phyloP scores from a whole-genome alignment of 805 yeast genomes.

The Candida incommunis region DNA sequence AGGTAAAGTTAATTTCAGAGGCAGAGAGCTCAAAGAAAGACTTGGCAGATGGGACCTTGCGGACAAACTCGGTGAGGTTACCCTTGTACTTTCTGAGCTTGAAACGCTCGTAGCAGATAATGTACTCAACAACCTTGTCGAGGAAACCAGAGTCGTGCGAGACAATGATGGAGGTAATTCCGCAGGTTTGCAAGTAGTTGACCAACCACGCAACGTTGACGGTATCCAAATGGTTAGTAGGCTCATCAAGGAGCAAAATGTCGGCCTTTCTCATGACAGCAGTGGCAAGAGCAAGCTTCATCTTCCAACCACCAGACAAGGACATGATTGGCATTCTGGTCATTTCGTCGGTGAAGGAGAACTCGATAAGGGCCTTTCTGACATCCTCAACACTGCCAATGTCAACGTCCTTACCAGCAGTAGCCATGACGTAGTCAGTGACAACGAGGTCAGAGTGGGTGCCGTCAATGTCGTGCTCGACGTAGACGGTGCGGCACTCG shows the following conservation, averaged over 20 bases:
- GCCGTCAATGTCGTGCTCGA: constrained; percentile 99
- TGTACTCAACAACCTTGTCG: constrained; percentile 94
- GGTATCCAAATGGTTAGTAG: constrained; percentile 99
- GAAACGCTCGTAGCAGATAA: constrained; percentile 99
- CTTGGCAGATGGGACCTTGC: constrained; percentile 97
- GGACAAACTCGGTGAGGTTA: constrained; percentile 97
- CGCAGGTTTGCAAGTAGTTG: constrained; percentile 97
- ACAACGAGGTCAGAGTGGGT: constrained; percentile 94
- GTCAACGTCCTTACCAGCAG: constrained; percentile 65
- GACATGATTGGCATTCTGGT: constrained; percentile 86
- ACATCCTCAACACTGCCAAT: constrained; percentile 64
- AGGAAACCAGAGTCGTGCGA: constrained; percentile 99
- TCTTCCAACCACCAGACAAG: constrained; percentile 99
- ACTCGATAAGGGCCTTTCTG: constrained; percentile 65
- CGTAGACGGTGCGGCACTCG: constrained; percentile 98
- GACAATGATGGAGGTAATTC: constrained; percentile 95
- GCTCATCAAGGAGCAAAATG: constrained; percentile 95
- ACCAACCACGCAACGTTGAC: constrained; percentile 99
- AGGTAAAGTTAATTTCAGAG: constrained; percentile 87
- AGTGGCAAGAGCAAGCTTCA: constrained; percentile 98
- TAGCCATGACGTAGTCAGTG: constrained; percentile 77
- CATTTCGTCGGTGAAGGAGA: constrained; percentile 91
- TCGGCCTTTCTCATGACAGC: constrained; percentile 98
- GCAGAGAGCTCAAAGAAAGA: constrained; percentile 98
- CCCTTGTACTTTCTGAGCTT: constrained; percentile 99